Percentiles rank a stretch among this genome's conserved stretches.
Conservation (phyloP, 2,329 filamentous ascomycete genomes). For the Nigrospora oryzae region DNA sequence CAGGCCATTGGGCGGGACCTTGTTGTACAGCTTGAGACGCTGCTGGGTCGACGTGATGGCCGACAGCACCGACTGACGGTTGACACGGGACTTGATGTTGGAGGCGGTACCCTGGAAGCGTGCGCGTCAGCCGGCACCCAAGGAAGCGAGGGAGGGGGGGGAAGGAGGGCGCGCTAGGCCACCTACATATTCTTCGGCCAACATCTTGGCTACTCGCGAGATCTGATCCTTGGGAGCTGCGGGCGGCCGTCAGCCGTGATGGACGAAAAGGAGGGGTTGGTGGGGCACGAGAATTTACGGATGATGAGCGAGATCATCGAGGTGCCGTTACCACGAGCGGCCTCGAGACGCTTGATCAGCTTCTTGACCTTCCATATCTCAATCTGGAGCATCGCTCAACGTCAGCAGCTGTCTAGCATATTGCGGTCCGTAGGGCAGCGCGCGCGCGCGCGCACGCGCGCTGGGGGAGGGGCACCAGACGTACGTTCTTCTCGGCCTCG, state of each 20-base stretch:
- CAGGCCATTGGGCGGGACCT: slow-evolving; percentile 93
- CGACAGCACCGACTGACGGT: slow-evolving; percentile 93
- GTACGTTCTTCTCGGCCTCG: slow-evolving; percentile 94
- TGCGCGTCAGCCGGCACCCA: slow-evolving; percentile 11
- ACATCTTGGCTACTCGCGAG: slow-evolving; percentile 94
- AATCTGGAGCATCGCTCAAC: slow-evolving; percentile 34
- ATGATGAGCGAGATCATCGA: slow-evolving; percentile 99
- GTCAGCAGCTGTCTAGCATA: too few relatives aligned
- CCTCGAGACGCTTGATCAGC: slow-evolving; percentile 96
- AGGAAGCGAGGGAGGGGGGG: neutral
- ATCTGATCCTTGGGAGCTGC: slow-evolving; percentile 95
- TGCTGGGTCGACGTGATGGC: slow-evolving; percentile 99
- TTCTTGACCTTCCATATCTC: slow-evolving; percentile 99
- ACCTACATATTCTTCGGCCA: slow-evolving; percentile 98
- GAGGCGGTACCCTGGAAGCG: slow-evolving; percentile 76
- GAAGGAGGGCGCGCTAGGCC: slow-evolving; percentile 1
- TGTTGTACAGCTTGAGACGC: slow-evolving; percentile 97
- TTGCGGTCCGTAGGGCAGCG: neutral
- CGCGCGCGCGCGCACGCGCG: neutral
- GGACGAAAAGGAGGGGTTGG: slow-evolving; percentile 12
- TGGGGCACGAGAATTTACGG: slow-evolving; percentile 48
- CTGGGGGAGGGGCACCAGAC: slow-evolving; percentile 15
- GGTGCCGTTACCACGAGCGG: slow-evolving; percentile 95
- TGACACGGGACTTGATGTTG: slow-evolving; percentile 99
- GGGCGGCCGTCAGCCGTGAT: slow-evolving; percentile 8